phyloP scores from a whole-genome alignment of 345 rosid species.

The Salix exigua region DNA sequence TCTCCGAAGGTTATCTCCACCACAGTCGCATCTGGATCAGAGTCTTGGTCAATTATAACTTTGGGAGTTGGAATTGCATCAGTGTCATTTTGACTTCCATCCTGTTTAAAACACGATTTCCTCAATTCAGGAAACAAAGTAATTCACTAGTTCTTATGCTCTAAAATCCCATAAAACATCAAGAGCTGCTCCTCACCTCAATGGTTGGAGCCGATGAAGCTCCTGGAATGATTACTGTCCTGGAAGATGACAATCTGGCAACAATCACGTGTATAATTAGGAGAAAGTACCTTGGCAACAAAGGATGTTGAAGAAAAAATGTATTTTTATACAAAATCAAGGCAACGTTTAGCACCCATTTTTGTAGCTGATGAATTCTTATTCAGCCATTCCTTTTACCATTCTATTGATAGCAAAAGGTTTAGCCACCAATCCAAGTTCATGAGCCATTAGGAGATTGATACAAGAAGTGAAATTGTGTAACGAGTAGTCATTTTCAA shows the following conservation, averaged over 20 bases:
- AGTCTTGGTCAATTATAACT: constrained; percentile 90
- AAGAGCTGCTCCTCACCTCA: constrained; percentile 51
- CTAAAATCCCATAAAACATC: constrained; percentile 1
- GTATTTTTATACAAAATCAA: not conserved
- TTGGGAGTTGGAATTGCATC: constrained; percentile 80
- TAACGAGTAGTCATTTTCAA: not conserved
- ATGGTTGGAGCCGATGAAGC: constrained; percentile 68
- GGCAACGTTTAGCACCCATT: not conserved
- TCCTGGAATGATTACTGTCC: constrained; percentile 29
- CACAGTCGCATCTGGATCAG: constrained; percentile 82
- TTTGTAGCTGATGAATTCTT: not conserved
- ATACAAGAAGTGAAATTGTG: not conserved
- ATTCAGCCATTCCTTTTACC: not conserved
- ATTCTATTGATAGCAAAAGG: not conserved
- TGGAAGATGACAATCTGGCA: constrained; percentile 49
- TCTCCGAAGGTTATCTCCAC: constrained; percentile 90
- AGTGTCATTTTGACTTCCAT: constrained; percentile 50
- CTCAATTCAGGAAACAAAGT: constrained; percentile 5
- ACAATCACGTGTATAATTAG: constrained; percentile 1
- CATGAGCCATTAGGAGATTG: not conserved
- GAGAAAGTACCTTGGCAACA: not conserved
- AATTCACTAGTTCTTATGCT: not conserved
- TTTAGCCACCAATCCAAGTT: too few relatives aligned
- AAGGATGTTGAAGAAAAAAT: not conserved
- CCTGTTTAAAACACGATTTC: constrained; percentile 44